Base-by-base conservation (phyloP, 495 filamentous ascomycete genomes). In the Trichoderma gamsii region DNA sequence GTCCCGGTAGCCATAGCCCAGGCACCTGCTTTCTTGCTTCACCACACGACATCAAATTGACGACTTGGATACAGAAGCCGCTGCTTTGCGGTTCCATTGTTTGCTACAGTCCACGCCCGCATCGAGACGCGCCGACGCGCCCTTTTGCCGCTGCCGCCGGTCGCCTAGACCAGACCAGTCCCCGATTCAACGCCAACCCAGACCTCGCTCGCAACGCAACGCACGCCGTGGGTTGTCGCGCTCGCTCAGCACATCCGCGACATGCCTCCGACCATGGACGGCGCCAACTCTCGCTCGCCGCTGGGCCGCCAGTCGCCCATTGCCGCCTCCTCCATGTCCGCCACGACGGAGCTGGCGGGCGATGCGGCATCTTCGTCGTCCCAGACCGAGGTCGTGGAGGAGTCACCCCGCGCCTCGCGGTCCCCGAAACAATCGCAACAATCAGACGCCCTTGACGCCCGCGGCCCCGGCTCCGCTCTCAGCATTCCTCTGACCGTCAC, bases 361-460 rank as follows among this genome's bases (percentile, higher is more conserved):
- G 44, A 66, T 25, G 27, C 18, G 15, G n/a, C 49, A n/a, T 35
- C 63, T 3, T 49, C 44, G 44, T 61, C 56, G 23, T 61, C 56
- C 23, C 56, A 61, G 56, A 61, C 8, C 56, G 56, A 61, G 25
- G 56, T 32, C 25, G 56, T 32, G 13, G 44, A 49, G 13, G 56
- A 66, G 5, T 18, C 41, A 7, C 65, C 41, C 65, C 38, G 27
- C 21, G 27, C 18, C 65, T 18, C 44, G 15, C 23, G 23, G 21
- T 38, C 35, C 35, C 35, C 63, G 35, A 65, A 65, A 16, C 41
- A 65, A 41, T 65, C 63, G 35, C 63, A 65, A 43, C 65, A 51
- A 46, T 46, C 65, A 27, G 44, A 51, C 43, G 23, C 49, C 21
- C 49, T 29, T 21, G 56, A 32, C 25, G 49, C 49, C 49, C 21